Conservation (phyloP, 2,329 filamentous ascomycete species). For the Aspergillus felis region DNA sequence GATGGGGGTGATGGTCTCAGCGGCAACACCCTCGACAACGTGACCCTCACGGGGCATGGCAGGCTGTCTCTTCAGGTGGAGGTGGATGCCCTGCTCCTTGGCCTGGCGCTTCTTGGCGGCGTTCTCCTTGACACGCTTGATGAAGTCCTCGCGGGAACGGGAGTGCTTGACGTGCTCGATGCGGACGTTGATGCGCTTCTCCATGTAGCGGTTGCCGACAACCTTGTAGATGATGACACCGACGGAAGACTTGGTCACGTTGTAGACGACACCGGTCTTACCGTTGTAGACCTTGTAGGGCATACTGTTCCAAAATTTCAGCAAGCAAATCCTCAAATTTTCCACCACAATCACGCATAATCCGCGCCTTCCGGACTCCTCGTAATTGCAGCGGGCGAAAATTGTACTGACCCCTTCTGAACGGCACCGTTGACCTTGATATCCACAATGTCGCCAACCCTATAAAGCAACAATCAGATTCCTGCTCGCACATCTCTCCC, state of each 20-base stretch:
- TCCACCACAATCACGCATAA: slow-evolving; percentile 3
- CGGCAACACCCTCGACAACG: slow-evolving; percentile 79
- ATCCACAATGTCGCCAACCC: slow-evolving; percentile 97
- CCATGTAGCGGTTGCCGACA: slow-evolving; percentile 98
- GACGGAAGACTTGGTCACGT: slow-evolving; percentile 96
- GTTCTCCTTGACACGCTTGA: slow-evolving; percentile 95
- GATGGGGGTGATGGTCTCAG: slow-evolving; percentile 86
- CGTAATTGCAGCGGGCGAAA: slow-evolving; percentile 15
- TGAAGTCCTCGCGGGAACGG: slow-evolving; percentile 93
- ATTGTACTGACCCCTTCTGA: slow-evolving; percentile 80
- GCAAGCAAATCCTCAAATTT: slow-evolving; percentile 17
- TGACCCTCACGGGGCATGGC: slow-evolving; percentile 72
- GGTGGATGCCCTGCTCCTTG: slow-evolving; percentile 79
- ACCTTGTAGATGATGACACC: slow-evolving; percentile 99
- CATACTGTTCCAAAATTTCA: slow-evolving; percentile 61
- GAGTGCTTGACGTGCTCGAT: slow-evolving; percentile 95
- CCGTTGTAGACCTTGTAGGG: slow-evolving; percentile 99
- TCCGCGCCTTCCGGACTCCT: slow-evolving; percentile 4
- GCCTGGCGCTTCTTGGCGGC: slow-evolving; percentile 88
- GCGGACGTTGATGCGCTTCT: slow-evolving; percentile 99
- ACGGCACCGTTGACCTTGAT: slow-evolving; percentile 98
- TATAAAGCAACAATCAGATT: slow-evolving; percentile 48
- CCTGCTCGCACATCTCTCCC: slow-evolving; percentile 19
- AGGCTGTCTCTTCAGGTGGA: slow-evolving; percentile 91
- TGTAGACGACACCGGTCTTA: slow-evolving; percentile 98